A percentile compares a stretch with the other conserved stretches of the same genome.
These are phyloP conservation scores for Populus hybrid DNA, from an alignment of 441 rosid genomes.

Conservation along the genomic window DNA sequence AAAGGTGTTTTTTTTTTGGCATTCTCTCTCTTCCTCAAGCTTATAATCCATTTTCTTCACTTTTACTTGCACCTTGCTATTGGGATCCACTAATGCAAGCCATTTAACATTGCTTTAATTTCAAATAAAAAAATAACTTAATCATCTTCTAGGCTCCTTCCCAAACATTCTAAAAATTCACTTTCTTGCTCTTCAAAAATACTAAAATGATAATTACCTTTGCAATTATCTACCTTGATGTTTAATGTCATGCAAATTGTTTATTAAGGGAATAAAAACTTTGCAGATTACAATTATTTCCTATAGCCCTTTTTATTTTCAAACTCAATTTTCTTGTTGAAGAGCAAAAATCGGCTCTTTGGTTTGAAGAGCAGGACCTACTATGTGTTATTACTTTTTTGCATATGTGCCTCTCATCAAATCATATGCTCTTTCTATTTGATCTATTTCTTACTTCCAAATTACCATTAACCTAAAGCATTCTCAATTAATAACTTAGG, in stretches of 20 bases:
- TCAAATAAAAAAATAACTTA: too few species aligned
- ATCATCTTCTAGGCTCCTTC: background rate
- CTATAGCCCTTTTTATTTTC: background rate
- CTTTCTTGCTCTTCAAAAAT: background rate
- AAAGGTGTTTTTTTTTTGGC: background rate
- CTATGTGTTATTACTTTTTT: background rate
- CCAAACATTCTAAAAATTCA: background rate
- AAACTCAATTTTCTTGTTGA: background rate
- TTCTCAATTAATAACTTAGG: background rate
- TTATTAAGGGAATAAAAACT: background rate
- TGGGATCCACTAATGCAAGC: background rate
- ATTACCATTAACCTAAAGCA: background rate
- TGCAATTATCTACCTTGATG: background rate
- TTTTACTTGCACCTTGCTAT: background rate
- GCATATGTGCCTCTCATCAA: background rate
- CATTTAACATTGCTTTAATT: background rate
- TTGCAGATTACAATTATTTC: background rate
- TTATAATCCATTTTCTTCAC: background rate
- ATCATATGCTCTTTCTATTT: background rate
- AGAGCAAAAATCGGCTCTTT: background rate
- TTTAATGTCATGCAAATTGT: background rate
- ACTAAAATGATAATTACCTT: background rate
- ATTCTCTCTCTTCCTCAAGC: background rate
- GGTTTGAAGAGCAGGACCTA: background rate
- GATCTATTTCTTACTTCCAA: conserved; percentile 2